Base-by-base conservation (phyloP, 805 yeast genomes). In the Kodamaea leandrae region DNA sequence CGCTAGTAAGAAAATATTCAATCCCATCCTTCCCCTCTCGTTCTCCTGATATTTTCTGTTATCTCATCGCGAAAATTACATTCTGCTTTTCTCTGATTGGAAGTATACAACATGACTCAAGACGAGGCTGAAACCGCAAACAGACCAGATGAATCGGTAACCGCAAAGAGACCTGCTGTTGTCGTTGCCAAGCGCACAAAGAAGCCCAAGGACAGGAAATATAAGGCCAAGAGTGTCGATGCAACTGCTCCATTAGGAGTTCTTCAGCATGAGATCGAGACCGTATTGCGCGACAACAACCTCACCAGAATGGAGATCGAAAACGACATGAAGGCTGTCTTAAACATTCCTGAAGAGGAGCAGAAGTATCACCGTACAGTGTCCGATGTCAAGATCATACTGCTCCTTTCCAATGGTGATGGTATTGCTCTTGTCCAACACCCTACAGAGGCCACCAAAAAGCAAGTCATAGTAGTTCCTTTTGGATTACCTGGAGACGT, bases 401-500 rank as follows among this genome's bases (percentile, higher is more conserved):
- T 68, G 34, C 63, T 84, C 12, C 70, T 87, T 8, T 83, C 96
- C 2, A 86, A 80, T 47, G 98, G 98, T 41, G 96, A 89, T 47
- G 97, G 97, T 1, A 52, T 91, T 16, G 96, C 86, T 0, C 45
- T 88, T 4, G 72, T 85, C 36, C 64, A 72, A 4, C 80, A 81
- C 51, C 90, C 93, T 1, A 75, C 69, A 14, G 50, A 53, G 13
- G 42, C 48, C 1, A 55, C 58, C 12, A 61, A 57, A 41, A 68
- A 68, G 38, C 90, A 85, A 58, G 70, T 90, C 6, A 88, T 81
- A 1, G 66, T 87, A 3, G 76, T 93, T 6, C 99, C 99, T 15
- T 93, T 86, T 66, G 84, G 88, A 3, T 66, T 86, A 24, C 95
- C 96, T 1, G 96, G 96, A 2, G 99, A 93, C 57, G 54, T 72